Evolutionary conservation across 1,284 basidiomycete genomes (phyloP).

Genomic region (Chalciporus piperatoides): DNA sequence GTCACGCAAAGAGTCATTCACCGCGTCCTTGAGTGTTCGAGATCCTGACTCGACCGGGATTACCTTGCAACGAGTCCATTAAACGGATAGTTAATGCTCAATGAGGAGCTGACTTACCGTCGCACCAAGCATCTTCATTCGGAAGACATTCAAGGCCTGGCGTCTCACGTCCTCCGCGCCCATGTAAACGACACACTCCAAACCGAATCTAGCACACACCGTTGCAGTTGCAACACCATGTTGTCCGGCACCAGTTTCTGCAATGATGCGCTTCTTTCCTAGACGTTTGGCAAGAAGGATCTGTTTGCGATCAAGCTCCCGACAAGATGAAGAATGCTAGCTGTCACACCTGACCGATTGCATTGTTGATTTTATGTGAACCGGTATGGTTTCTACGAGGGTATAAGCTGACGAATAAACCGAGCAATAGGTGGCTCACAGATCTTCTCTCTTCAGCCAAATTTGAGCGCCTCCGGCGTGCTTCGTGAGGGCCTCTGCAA

Average conservation of each 20-base stretch:
- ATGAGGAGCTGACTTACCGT: conserved; percentile 49
- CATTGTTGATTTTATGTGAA: conserved; percentile 97
- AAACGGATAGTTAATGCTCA: not conserved
- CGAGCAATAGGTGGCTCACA: conserved; percentile 47
- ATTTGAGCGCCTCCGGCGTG: conserved; percentile 74
- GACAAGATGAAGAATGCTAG: not conserved
- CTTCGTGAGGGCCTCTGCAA: conserved; percentile 54
- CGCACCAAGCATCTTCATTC: conserved; percentile 96
- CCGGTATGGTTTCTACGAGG: conserved; percentile 83
- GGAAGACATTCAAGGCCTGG: conserved; percentile 96
- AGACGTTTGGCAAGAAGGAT: conserved; percentile 89
- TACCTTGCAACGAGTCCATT: conserved; percentile 49
- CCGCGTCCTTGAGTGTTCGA: conserved; percentile 95
- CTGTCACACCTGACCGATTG: conserved; percentile 72
- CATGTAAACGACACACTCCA: conserved; percentile 98
- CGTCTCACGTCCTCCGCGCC: conserved; percentile 97
- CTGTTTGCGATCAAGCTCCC: conserved; percentile 35
- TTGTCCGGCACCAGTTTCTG: conserved; percentile 98
- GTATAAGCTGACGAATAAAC: conserved; percentile 3
- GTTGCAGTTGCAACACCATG: conserved; percentile 99
- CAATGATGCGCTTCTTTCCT: conserved; percentile 96
- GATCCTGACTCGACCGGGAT: conserved; percentile 94
- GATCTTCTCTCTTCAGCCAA: conserved; percentile 97
- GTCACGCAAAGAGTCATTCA: conserved; percentile 95
- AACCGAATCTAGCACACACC: conserved; percentile 93